phyloP scores from a whole-genome alignment of 2,329 filamentous ascomycete genomes.

The Fusarium sp. region DNA sequence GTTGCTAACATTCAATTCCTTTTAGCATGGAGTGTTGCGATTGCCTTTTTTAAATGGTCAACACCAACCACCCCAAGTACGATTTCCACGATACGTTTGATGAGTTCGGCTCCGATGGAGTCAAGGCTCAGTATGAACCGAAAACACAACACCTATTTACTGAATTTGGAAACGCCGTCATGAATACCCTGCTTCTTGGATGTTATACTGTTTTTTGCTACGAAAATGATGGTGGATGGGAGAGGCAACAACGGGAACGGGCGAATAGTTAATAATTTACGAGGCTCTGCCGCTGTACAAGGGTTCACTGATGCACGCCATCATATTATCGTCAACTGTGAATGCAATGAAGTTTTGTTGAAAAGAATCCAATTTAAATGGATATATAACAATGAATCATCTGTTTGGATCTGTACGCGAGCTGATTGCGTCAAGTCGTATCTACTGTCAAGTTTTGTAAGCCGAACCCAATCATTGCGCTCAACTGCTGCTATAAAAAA shows the following conservation, averaged over 20 bases:
- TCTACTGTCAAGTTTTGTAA: constrained; percentile 37
- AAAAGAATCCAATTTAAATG: constrained; percentile 13
- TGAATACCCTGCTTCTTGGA: constrained; percentile 9
- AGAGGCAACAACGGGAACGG: background rate
- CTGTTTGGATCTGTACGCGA: constrained; percentile 30
- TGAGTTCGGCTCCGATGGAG: background rate
- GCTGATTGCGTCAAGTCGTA: constrained; percentile 40
- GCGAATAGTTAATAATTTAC: background rate
- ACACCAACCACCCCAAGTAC: background rate
- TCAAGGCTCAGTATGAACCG: background rate
- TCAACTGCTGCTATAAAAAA: constrained; percentile 9
- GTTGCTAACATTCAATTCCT: constrained; percentile 4
- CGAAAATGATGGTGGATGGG: constrained; percentile 1
- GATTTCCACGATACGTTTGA: constrained; percentile 8
- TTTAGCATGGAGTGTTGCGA: constrained; percentile 56
- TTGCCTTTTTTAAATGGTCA: constrained; percentile 50
- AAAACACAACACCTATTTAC: constrained; percentile 1
- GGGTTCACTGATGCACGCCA: background rate
- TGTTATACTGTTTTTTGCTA: constrained; percentile 14
- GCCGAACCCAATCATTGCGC: constrained; percentile 7
- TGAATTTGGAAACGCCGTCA: constrained; percentile 22
- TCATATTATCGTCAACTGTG: background rate
- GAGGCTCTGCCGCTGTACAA: background rate
- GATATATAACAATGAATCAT: constrained; percentile 14
- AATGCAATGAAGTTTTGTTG: background rate